Conservation (phyloP, 2,329 filamentous ascomycete species). For the Cladosporium colombiae region DNA sequence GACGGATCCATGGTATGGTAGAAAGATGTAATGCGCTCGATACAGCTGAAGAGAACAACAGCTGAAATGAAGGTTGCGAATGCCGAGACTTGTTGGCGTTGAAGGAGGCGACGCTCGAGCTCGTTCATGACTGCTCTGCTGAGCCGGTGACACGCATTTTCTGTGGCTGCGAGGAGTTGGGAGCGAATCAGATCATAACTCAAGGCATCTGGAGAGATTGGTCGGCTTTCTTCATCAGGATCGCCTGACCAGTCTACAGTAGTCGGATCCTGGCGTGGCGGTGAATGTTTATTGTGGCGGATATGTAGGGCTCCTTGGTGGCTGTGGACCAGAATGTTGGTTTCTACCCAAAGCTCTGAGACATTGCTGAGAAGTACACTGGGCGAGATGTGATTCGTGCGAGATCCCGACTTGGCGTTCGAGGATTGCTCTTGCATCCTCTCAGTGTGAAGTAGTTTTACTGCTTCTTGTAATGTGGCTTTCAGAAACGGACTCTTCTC, state of each 20-base stretch:
- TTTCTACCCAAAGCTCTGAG: constrained; percentile 59
- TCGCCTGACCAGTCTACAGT: neutral
- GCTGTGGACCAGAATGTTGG: constrained; percentile 47
- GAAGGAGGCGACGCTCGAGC: constrained; percentile 60
- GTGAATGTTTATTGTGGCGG: neutral
- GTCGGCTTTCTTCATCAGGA: neutral
- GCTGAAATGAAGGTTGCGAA: constrained; percentile 63
- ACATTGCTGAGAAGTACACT: constrained; percentile 53
- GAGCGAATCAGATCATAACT: constrained; percentile 51
- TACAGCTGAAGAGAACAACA: constrained; percentile 59
- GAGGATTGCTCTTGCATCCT: constrained; percentile 6
- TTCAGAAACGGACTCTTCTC: constrained; percentile 56
- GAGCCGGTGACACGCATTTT: constrained; percentile 55
- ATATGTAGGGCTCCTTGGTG: neutral
- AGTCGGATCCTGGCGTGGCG: neutral
- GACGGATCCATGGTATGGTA: constrained; percentile 40
- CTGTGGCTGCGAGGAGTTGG: constrained; percentile 57
- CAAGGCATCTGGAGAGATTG: neutral
- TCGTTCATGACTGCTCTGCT: constrained; percentile 60
- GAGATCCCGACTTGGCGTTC: constrained; percentile 3
- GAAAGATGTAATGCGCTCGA: constrained; percentile 61
- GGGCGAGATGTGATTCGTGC: constrained; percentile 20
- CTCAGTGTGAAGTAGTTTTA: constrained; percentile 26
- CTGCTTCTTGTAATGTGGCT: constrained; percentile 46
- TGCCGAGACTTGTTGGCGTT: constrained; percentile 57